Base-by-base conservation (phyloP, 495 filamentous ascomycete genomes). In the Podospora pseudocomata region DNA sequence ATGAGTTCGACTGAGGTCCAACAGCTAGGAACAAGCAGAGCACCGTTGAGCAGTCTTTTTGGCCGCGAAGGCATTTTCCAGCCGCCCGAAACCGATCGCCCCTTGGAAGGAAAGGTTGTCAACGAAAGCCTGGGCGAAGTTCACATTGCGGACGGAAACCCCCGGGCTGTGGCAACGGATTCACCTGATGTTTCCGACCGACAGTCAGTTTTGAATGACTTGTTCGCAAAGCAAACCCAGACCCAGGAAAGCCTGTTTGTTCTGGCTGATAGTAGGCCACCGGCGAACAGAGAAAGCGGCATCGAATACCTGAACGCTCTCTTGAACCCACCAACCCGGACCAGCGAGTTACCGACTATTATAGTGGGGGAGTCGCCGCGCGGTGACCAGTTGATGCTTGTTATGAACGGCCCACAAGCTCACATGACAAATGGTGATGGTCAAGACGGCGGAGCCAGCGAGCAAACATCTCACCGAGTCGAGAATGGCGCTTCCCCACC, bases 11-110 rank as follows among this genome's bases (percentile, higher is more conserved):
- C 79, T 60, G 89, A 91, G 63, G 88, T 89, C 18, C 87, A 91
- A 53, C 88, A 91, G 70, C 85, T 96, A 30, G 82, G 96, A 5
- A 82, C 87, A 28, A 87, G 91, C 39, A 86, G 91, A 63, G 90
- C 92, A 70, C 92, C 92, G 2, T 85, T 96, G 64, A 94, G 91
- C 85, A 78, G 91, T 82, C 62, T 93, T 82, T 83, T 88, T 79
- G 78, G 89, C 27, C 80, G 82, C 30, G 84, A 87, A 60, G 82
- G 89, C 16, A 83, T 80, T 28, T 89, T 92, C 60, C 87, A 89
- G 13, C 74, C 79, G 0, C 87, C 84, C 23, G 87, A 90, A 60
- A 69, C 80, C 23, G 84, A 84, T 28, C 82, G 89, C 26, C 82
- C 78, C 0, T 82, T 88, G 54, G 85, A 90, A 68, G 91, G 90